phyloP scores from a whole-genome alignment of 2,329 filamentous ascomycete species.

The Escovopsis sp. region DNA sequence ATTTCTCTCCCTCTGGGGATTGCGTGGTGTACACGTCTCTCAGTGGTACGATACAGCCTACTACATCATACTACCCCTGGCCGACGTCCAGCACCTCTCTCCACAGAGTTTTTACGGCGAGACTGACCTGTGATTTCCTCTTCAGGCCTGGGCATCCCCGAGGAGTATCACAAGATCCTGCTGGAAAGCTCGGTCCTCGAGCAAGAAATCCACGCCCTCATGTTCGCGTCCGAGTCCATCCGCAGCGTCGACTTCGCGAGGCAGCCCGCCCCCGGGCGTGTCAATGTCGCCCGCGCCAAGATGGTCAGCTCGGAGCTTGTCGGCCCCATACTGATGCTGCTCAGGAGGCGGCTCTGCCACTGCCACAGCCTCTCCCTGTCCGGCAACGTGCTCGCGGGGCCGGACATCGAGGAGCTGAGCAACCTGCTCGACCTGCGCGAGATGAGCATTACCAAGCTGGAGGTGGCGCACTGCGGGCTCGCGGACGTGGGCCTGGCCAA shows the following conservation, averaged over 20 bases:
- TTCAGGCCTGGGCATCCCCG: conserved; percentile 29
- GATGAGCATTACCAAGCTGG: conserved; percentile 30
- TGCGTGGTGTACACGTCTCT: conserved; percentile 36
- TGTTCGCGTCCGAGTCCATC: conserved; percentile 40
- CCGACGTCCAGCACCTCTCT: too few species aligned
- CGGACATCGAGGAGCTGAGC: conserved; percentile 33
- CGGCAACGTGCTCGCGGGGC: conserved; percentile 30
- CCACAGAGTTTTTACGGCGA: too few species aligned
- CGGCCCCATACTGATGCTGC: conserved; percentile 32
- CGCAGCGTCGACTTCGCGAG: conserved; percentile 38
- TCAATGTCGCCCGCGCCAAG: conserved; percentile 9
- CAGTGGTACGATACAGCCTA: conserved; percentile 35
- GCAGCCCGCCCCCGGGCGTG: conserved; percentile 10
- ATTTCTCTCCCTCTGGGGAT: conserved; percentile 28
- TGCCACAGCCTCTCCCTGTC: conserved; percentile 36
- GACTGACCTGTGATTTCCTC: too few species aligned
- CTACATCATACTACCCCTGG: too few species aligned
- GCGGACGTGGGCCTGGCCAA: conserved; percentile 31
- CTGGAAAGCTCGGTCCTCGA: conserved; percentile 35
- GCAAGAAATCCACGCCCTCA: conserved; percentile 40
- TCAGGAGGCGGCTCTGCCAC: conserved; percentile 28
- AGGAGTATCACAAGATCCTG: conserved; percentile 32
- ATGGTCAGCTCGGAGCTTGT: conserved; percentile 25
- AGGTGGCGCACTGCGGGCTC: conserved; percentile 35
- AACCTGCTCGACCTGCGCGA: conserved; percentile 19